phyloP scores from a whole-genome alignment of 1,284 basidiomycete genomes.

The Ceratobasidium sp. region DNA sequence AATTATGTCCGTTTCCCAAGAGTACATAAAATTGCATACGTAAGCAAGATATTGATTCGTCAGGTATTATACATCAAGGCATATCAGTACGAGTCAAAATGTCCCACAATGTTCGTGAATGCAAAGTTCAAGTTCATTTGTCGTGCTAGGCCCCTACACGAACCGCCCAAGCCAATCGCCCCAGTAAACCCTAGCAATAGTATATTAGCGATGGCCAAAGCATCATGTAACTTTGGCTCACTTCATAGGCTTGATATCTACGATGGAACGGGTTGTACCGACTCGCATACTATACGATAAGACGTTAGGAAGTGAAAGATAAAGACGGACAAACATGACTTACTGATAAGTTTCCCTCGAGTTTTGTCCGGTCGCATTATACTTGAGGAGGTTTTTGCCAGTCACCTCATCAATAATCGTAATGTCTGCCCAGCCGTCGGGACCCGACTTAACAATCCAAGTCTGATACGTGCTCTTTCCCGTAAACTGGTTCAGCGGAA shows the following conservation, averaged over 20 bases:
- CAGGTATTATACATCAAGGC: neutral
- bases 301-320: neutral
- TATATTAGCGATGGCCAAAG: neutral
- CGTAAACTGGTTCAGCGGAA: constrained; percentile 20
- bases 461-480: constrained; percentile 22
- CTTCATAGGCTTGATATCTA: constrained; percentile 17
- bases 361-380: constrained; percentile 11
- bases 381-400: constrained; percentile 20
- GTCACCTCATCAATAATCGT: constrained; percentile 24
- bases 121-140: neutral
- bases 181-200: constrained; percentile 7
- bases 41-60: no score
- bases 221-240: neutral
- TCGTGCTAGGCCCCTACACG: neutral
- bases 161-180: constrained; percentile 17
- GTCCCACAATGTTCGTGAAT: neutral
- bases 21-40: no score
- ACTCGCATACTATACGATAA: constrained; percentile 14
- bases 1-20: neutral
- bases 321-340: neutral
- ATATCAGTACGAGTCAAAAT: no score
- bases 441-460: constrained; percentile 35
- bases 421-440: constrained; percentile 16
- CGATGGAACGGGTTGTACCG: constrained; percentile 3
- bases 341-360: constrained; percentile 16